Base-by-base conservation (phyloP, 345 rosid genomes). In the Euphorbia peplus region DNA sequence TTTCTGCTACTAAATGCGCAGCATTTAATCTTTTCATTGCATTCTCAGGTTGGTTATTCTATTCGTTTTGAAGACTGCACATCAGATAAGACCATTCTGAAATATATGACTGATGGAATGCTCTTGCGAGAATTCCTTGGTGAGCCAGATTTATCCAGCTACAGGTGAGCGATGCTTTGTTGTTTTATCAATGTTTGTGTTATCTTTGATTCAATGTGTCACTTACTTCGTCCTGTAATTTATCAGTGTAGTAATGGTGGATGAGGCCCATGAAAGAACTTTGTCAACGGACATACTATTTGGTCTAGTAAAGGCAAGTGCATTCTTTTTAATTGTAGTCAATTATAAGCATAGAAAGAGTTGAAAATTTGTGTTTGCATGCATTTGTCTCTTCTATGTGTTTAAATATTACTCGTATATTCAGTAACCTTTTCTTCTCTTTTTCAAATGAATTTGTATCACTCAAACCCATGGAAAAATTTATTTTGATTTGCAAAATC, bases 221-320 rank as follows among this genome's bases (percentile, higher is more conserved):
- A 54, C 67, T 78, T 12, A 65, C 51, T 70, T 65, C 53, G 56
- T 37, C 25, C 52, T 29, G 46, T 70, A 51, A 66, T 75, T 65
- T 79, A 79, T 74, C 85, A 92, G 98, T 72, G 93, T 95, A 32
- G 81, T 91, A 70, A 91, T 95, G 90, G 97, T 95, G 76, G 99
- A 95, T 63, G 97, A 95, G 85, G 97, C 99, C 3, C 99, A 95
- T 78, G 99, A 95, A 84, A 95, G 99, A 82, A 95, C 99, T 29
- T 76, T 95, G 71, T 95, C 99, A 26, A 95, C 99, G 9, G 99
- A 95, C 79, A 91, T 95, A 67, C 84, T 95, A 37, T 95, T 95
- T 57, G 99, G 99, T 69, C 77, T 95, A 73, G 93, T 95, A 28
- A 95, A 91, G 96, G 97, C 80, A 83, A 79, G 90, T 68, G 50